Evolutionary conservation across 371 early-diverging fungal genomes (phyloP).

Genomic region (Parasitella parasitica): DNA sequence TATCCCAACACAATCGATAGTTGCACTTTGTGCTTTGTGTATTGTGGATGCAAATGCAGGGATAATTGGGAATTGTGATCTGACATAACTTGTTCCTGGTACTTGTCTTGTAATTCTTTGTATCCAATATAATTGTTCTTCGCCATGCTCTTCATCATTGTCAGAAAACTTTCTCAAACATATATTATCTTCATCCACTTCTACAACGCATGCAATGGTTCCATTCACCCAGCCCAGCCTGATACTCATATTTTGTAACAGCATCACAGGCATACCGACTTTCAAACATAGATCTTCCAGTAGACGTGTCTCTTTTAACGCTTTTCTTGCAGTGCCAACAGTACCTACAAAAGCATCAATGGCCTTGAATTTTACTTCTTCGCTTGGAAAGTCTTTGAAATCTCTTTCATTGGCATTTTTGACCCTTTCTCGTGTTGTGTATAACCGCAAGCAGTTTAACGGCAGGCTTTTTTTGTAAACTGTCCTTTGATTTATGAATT

Average conservation of each 20-base stretch:
- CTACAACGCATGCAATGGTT: neutral
- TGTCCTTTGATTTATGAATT: neutral
- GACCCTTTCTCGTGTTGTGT: neutral
- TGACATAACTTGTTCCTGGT: neutral
- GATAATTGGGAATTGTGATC: neutral
- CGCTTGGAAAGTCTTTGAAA: neutral
- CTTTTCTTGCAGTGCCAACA: neutral
- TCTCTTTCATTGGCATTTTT: neutral
- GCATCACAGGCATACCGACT: neutral
- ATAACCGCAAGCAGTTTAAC: neutral
- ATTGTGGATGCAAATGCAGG: constrained; percentile 2
- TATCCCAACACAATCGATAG: neutral
- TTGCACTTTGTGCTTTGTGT: constrained; percentile 6
- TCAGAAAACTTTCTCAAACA: neutral
- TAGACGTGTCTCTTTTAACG: neutral
- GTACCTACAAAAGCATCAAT: neutral
- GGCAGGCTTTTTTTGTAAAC: neutral
- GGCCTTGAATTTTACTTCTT: neutral
- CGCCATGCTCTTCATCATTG: too few relatives aligned
- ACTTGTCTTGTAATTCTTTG: neutral
- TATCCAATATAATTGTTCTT: too few relatives aligned
- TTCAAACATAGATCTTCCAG: neutral
- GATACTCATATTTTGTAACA: constrained; percentile 1
- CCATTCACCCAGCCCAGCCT: neutral
- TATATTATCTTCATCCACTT: constrained; percentile 3